A percentile compares a stretch with the other conserved stretches of the same genome.
Evolutionary conservation across 306 rosid genomes (phyloP).

Genomic region (Vigna mungo): DNA sequence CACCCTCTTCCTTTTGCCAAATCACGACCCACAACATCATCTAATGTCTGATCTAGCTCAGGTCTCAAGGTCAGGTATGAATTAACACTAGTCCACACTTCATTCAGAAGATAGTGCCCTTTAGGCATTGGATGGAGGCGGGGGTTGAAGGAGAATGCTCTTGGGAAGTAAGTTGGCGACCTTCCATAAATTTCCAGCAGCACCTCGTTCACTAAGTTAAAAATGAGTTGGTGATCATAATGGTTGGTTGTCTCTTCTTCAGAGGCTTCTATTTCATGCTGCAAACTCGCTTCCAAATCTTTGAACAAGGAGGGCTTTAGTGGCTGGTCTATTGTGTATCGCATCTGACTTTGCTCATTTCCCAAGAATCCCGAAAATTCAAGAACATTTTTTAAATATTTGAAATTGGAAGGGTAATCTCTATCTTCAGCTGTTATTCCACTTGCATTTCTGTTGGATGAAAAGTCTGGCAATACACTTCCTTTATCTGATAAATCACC

Average conservation of each 20-base stretch:
- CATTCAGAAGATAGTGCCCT: constrained; percentile 63
- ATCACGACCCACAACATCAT: constrained; percentile 77
- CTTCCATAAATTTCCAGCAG: constrained; percentile 61
- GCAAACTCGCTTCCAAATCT: constrained; percentile 52
- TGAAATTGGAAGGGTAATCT: constrained; percentile 54
- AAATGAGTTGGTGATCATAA: constrained; percentile 65
- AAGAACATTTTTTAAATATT: constrained; percentile 65
- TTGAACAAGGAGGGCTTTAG: constrained; percentile 58
- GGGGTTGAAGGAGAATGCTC: constrained; percentile 55
- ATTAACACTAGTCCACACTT: constrained; percentile 58
- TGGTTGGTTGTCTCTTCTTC: constrained; percentile 37
- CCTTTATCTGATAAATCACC: constrained; percentile 32
- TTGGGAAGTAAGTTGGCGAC: constrained; percentile 70
- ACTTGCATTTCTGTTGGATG: constrained; percentile 8
- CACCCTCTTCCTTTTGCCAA: constrained; percentile 63
- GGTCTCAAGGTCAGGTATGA: constrained; percentile 67
- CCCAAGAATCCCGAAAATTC: constrained; percentile 67
- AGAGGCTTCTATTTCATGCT: constrained; percentile 51
- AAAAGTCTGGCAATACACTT: constrained; percentile 27
- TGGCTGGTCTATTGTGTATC: constrained; percentile 62
- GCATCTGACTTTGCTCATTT: constrained; percentile 51
- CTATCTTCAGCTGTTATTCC: constrained; percentile 39
- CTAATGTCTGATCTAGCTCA: constrained; percentile 77
- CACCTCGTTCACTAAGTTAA: constrained; percentile 70
- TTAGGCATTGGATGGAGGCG: constrained; percentile 58